phyloP scores from a whole-genome alignment of 495 filamentous ascomycete species.

The Podospora pseudocomata region DNA sequence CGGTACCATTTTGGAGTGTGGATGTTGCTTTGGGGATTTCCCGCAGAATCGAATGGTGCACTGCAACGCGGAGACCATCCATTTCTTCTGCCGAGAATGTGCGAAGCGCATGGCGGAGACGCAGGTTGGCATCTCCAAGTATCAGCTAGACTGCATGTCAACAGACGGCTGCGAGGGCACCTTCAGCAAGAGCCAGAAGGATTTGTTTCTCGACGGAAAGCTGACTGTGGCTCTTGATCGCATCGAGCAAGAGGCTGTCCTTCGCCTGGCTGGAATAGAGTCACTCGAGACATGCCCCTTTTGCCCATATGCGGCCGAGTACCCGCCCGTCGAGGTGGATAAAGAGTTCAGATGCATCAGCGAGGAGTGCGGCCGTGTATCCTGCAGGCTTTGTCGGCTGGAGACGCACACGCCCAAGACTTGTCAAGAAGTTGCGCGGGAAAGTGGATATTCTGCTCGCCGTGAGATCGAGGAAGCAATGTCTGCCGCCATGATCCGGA shows the following conservation, averaged over 20 bases:
- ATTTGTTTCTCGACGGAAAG: conserved; percentile 56
- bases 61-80: conserved; percentile 51
- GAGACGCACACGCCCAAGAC: conserved; percentile 71
- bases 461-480: conserved; percentile 78
- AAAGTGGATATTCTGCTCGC: conserved; percentile 54
- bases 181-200: conserved; percentile 46
- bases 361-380: conserved; percentile 59
- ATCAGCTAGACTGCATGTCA: conserved; percentile 56
- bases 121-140: conserved; percentile 61
- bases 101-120: conserved; percentile 59
- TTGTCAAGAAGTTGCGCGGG: conserved; percentile 65
- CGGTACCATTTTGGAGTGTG: conserved; percentile 57
- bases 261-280: conserved; percentile 62
- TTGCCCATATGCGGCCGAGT: conserved; percentile 75
- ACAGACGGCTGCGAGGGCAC: conserved; percentile 42
- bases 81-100: conserved; percentile 68
- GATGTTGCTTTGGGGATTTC: conserved; percentile 66
- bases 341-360: conserved; percentile 72
- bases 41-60: conserved; percentile 63
- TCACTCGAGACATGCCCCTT: conserved; percentile 72
- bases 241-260: conserved; percentile 64
- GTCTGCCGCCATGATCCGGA: conserved; percentile 71
- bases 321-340: conserved; percentile 61
- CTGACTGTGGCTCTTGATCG: conserved; percentile 56
- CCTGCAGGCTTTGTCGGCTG: conserved; percentile 69